These are phyloP conservation scores for Knufia fluminis DNA, from an alignment of 2,329 filamentous ascomycete genomes.

Conservation along the genomic window DNA sequence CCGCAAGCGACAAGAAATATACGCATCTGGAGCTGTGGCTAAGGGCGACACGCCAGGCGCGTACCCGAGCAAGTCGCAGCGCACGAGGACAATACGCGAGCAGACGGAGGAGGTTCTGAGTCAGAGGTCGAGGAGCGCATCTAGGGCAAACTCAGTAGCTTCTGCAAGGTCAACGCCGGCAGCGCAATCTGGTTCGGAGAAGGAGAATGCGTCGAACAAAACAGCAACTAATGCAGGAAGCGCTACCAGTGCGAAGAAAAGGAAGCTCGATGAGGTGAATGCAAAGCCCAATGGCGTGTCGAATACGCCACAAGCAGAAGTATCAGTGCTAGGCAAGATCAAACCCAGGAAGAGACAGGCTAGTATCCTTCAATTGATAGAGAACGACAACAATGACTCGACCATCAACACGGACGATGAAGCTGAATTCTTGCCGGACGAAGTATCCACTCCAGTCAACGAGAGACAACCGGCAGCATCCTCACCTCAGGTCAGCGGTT, in stretches of 20 bases:
- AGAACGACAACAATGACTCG: conserved; percentile 15
- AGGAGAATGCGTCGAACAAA: background rate
- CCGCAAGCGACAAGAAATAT: conserved; percentile 18
- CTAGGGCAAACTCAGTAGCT: conserved; percentile 4
- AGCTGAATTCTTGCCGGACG: conserved; percentile 20
- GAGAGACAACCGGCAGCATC: background rate
- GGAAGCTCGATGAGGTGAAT: conserved; percentile 3
- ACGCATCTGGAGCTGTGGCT: conserved; percentile 21
- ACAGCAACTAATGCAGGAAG: background rate
- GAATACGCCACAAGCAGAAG: conserved; percentile 17
- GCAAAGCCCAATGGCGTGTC: background rate
- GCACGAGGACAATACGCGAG: conserved; percentile 15
- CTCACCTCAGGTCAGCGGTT: background rate
- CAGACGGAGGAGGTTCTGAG: conserved; percentile 15
- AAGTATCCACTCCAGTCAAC: conserved; percentile 17
- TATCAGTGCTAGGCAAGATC: conserved; percentile 18
- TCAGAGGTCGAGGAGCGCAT: conserved; percentile 8
- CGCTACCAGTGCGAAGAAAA: conserved; percentile 8
- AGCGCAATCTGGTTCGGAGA: background rate
- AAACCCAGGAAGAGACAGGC: conserved; percentile 21
- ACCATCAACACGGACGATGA: conserved; percentile 19
- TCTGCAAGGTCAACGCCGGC: background rate
- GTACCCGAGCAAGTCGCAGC: conserved; percentile 18
- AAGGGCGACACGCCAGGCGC: conserved; percentile 19
- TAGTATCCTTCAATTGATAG: conserved; percentile 20